A percentile compares a stretch with the other conserved stretches of the same genome.
phyloP scores from a whole-genome alignment of 805 yeast species.

The Metschnikowia baotianmanensis region DNA sequence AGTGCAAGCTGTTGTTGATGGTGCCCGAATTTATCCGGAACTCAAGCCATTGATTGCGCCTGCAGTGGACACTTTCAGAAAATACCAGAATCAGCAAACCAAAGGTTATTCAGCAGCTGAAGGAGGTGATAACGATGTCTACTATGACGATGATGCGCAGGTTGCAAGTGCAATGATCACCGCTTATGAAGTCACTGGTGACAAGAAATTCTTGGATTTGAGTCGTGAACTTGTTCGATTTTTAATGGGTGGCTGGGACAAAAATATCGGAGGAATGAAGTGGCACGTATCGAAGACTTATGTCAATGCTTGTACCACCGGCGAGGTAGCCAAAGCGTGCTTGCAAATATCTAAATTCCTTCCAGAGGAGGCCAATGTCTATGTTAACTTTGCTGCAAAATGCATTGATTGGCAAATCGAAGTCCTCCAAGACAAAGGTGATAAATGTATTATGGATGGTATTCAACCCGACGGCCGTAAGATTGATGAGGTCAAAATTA shows the following conservation, averaged over 20 bases:
- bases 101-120: conserved; percentile 68
- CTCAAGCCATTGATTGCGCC: conserved; percentile 53
- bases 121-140: conserved; percentile 59
- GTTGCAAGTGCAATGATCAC: conserved; percentile 62
- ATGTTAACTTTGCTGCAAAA: conserved; percentile 56
- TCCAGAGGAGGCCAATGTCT: conserved; percentile 45
- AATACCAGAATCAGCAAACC: conserved; percentile 48
- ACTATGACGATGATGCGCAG: conserved; percentile 76
- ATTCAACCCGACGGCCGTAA: conserved; percentile 44
- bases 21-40: conserved; percentile 51
- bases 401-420: conserved; percentile 58
- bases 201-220: conserved; percentile 49
- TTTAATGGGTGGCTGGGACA: conserved; percentile 63
- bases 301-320: conserved; percentile 64
- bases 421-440: conserved; percentile 50
- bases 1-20: conserved; percentile 66
- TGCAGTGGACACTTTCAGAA: conserved; percentile 47
- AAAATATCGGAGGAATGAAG: conserved; percentile 57
- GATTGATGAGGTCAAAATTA: conserved; percentile 54
- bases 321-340: conserved; percentile 63
- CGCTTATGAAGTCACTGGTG: conserved; percentile 66
- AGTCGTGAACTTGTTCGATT: conserved; percentile 60
- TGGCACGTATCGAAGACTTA: conserved; percentile 66
- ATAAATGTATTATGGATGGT: conserved; percentile 62
- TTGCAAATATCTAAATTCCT: conserved; percentile 54